phyloP scores from a whole-genome alignment of 2,329 filamentous ascomycete genomes.

The Pyrenochaeta sp. region DNA sequence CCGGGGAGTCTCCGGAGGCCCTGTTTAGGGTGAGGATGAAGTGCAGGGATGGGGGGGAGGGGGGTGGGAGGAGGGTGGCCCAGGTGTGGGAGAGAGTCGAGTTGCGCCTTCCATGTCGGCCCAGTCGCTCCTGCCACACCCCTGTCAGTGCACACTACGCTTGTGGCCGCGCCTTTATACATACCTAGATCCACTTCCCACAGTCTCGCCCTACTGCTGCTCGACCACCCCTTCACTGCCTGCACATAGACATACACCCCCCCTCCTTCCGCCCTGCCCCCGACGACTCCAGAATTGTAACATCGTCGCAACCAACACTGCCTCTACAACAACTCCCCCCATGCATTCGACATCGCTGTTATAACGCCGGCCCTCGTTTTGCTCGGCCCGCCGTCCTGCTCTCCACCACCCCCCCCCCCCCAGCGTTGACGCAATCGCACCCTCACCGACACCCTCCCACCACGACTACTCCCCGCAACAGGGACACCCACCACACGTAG shows the following conservation, averaged over 20 bases:
- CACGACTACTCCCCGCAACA: constrained; percentile 4
- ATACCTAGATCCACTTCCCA: constrained; percentile 30
- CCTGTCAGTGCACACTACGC: constrained; percentile 24
- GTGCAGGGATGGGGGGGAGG: constrained; percentile 21
- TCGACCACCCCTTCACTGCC: too few species aligned
- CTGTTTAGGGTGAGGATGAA: constrained; percentile 20
- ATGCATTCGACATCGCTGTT: constrained; percentile 31
- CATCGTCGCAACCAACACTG: background rate
- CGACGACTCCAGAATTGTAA: too few species aligned
- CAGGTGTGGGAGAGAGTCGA: constrained; percentile 25
- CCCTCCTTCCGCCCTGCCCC: background rate
- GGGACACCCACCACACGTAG: constrained; percentile 16
- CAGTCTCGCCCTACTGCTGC: background rate
- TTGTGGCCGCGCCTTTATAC: constrained; percentile 29
- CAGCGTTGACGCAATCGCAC: constrained; percentile 34
- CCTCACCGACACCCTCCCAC: constrained; percentile 14
- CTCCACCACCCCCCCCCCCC: too few species aligned
- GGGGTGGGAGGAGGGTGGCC: constrained; percentile 7
- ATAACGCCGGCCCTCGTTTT: constrained; percentile 28
- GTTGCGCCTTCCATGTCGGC: constrained; percentile 29
- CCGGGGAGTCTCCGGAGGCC: constrained; percentile 29
- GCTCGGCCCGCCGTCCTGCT: constrained; percentile 25
- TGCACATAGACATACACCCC: too few species aligned
- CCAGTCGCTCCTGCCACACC: constrained; percentile 24
- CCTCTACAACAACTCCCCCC: constrained; percentile 7